Conservation (phyloP, 176 grass and related monocot genomes). For the Carex scoparia region DNA sequence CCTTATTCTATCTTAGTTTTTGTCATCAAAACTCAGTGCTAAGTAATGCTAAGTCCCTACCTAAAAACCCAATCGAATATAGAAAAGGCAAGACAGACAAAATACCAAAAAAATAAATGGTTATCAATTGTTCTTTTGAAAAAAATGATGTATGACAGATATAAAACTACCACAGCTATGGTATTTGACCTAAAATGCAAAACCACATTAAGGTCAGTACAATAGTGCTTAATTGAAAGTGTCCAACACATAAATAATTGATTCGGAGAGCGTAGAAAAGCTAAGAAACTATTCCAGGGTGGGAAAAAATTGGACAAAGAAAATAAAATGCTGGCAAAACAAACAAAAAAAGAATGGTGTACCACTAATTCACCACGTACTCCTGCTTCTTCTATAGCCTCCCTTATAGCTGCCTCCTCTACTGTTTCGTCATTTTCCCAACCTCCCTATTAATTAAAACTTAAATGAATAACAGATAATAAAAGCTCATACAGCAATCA, state of each 20-base stretch:
- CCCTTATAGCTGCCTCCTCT: constrained; percentile 78
- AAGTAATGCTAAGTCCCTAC: not conserved
- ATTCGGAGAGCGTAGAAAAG: not conserved
- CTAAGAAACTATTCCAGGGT: not conserved
- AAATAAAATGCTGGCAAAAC: not conserved
- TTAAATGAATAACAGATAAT: not conserved
- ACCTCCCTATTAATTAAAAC: constrained; percentile 55
- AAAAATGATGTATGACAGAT: not conserved
- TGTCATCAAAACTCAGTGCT: not conserved
- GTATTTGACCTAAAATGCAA: not conserved
- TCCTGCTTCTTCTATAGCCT: constrained; percentile 97
- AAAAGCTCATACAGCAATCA: not conserved
- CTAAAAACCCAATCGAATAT: not conserved
- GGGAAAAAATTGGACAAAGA: not conserved
- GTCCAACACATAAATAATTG: not conserved
- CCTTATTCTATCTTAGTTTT: not conserved
- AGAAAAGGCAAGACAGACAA: not conserved
- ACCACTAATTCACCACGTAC: constrained; percentile 92
- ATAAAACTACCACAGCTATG: not conserved
- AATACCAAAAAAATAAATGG: not conserved
- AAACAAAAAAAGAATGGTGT: not conserved
- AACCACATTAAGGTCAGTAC: not conserved
- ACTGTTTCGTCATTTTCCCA: constrained; percentile 99
- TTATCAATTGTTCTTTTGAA: not conserved
- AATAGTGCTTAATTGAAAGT: not conserved